A percentile compares a stretch with the other conserved stretches of the same genome.
Conservation (phyloP, 495 filamentous ascomycete species). For the Poronia punctata region DNA sequence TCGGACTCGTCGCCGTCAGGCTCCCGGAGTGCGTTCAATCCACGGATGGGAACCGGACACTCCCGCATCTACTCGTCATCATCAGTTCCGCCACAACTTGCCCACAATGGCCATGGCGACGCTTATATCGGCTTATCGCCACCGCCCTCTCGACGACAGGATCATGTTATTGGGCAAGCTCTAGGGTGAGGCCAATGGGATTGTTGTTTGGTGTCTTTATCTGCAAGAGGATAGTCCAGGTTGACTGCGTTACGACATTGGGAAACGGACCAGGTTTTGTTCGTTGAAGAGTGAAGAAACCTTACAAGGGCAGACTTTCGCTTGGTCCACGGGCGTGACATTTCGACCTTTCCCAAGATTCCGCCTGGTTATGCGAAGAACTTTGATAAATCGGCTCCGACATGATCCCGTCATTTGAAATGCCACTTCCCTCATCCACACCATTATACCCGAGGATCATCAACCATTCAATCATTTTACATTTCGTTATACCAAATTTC, state of each 20-base stretch:
- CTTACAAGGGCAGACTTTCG: too few relatives aligned
- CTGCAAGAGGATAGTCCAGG: neutral
- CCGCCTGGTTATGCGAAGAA: too few relatives aligned
- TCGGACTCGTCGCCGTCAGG: conserved; percentile 11
- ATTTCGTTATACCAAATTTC: neutral
- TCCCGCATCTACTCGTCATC: conserved; percentile 36
- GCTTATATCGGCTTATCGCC: conserved; percentile 31
- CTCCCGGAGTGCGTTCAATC: conserved; percentile 9
- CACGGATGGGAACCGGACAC: conserved; percentile 18
- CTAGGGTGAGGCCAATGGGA: conserved; percentile 29
- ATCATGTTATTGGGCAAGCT: conserved; percentile 35
- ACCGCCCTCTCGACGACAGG: conserved; percentile 29
- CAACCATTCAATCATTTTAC: neutral
- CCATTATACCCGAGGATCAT: too few relatives aligned
- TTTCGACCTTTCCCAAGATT: too few relatives aligned
- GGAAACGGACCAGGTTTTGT: too few relatives aligned
- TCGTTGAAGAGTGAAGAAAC: too few relatives aligned
- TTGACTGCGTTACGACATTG: neutral
- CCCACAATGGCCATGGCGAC: conserved; percentile 28
- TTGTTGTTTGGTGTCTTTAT: neutral
- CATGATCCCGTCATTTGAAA: too few relatives aligned
- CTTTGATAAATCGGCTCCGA: too few relatives aligned
- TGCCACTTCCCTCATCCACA: too few relatives aligned
- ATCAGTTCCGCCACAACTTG: conserved; percentile 32
- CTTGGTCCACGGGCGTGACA: too few relatives aligned